These are phyloP conservation scores for Colletotrichum coccodes DNA, from an alignment of 2,329 filamentous ascomycete species.

Conservation along the genomic window DNA sequence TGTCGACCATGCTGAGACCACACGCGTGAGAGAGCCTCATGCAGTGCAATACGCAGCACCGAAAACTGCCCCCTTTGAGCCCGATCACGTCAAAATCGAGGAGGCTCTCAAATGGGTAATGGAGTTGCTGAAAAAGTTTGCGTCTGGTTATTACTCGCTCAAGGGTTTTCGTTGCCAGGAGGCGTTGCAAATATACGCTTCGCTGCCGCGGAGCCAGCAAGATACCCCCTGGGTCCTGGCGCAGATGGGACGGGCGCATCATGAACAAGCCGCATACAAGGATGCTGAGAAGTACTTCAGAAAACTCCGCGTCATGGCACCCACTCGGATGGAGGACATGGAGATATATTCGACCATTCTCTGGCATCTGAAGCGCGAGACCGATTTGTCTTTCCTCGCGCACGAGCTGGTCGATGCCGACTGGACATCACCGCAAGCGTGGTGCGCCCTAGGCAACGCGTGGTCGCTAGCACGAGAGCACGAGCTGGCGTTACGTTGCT, in stretches of 20 bases:
- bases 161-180: slow-evolving; percentile 83
- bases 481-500: slow-evolving; percentile 93
- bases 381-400: slow-evolving; percentile 89
- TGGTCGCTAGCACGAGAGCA: slow-evolving; percentile 94
- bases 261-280: slow-evolving; percentile 86
- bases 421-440: slow-evolving; percentile 91
- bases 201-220: slow-evolving; percentile 78
- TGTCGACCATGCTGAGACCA: slow-evolving; percentile 72
- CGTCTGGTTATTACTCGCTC: slow-evolving; percentile 80
- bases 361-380: slow-evolving; percentile 96
- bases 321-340: slow-evolving; percentile 91
- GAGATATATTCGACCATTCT: slow-evolving; percentile 98
- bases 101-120: slow-evolving; percentile 82
- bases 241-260: slow-evolving; percentile 89
- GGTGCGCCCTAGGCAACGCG: slow-evolving; percentile 95
- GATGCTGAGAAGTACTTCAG: slow-evolving; percentile 90
- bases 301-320: slow-evolving; percentile 80
- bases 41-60: slow-evolving; percentile 44
- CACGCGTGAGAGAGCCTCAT: slow-evolving; percentile 55
- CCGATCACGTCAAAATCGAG: slow-evolving; percentile 72
- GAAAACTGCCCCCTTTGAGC: slow-evolving; percentile 49
- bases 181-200: slow-evolving; percentile 78
- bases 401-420: slow-evolving; percentile 90
- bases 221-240: slow-evolving; percentile 95
- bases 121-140: slow-evolving; percentile 84